Base-by-base conservation (phyloP, 1,284 basidiomycete genomes). In the Leccinum fallax region DNA sequence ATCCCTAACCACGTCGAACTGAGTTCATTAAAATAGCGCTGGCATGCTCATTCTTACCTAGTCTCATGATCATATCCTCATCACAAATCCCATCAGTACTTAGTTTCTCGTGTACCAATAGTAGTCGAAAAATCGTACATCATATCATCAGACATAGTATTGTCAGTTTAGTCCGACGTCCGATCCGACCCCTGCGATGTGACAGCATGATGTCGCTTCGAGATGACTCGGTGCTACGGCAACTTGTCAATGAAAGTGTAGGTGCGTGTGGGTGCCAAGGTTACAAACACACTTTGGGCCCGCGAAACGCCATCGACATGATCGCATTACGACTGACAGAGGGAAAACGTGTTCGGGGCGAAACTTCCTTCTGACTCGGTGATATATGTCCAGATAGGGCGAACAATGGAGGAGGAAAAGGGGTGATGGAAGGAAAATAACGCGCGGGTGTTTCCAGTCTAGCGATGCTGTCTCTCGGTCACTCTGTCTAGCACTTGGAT, bases 21-120 rank as follows among this genome's bases (percentile, higher is more conserved):
- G 61, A 24, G 19, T 60, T 59, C 54, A 51, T 32, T 53, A 63
- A 24, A 63, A 60, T 60, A 60, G 62, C 59, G 21, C 62, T 63
- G 59, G 67, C 59, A 62, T 56, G 57, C 53, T 60, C 34, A 57
- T 30, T 43, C 43, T 46, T 10, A 46, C 19, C 43, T 40, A 40
- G 16, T 40, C 38, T 40, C 38, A 40, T 46, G 43, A 49, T 24
- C 21, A 49, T 15, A 49, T 13, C 21, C 19, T 19, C 43, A 46
- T 49, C 21, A 10, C 49, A 9, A 16, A 52, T 52, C 19, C 34
- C 11, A 36, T 38, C n/a, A 32, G 30, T 34, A 53, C 53, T 11
- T 8, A 54, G 48, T 19, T 49, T 26, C 13, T 26, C 19, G n/a
- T 49, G 48, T 49, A 49, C 24, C 24, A 5, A 49, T 49, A 49